Base-by-base conservation (phyloP, 208 protist species). In the Trypanosoma cruzi region DNA sequence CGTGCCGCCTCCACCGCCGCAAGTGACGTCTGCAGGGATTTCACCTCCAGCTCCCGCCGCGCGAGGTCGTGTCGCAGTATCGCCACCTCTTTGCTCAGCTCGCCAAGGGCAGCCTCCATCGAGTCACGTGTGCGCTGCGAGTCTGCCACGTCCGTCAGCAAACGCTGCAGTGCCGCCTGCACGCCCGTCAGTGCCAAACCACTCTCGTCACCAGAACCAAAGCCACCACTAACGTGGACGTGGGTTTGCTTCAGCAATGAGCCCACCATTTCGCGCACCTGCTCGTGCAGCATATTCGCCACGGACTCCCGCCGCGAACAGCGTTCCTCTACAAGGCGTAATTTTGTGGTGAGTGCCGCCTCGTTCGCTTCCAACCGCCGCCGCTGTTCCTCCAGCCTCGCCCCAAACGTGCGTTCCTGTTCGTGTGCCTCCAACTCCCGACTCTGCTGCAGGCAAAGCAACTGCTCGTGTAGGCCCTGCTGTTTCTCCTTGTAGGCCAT, bases 61-160 rank as follows among this genome's bases (percentile, higher is more conserved):
- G 20, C 49, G 29, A 59, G 44, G 18, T 56, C 42, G n/a, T 46
- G 49, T 3, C 71, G 70, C 48, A 84, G 50, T 5, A 24, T 14
- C 14, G 79, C 80, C 14, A 76, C 74, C 8, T 72, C 77, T 22
- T 73, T 75, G 26, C 74, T 61, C 49, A 79, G 64, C 64, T 85
- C 80, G 4, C 71, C 22, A 63, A 81, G 52, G 3, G 71, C 80
- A 7, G 57, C 58, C 34, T 80, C 80, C 67, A 79, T 28, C n/a
- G 71, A 71, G n/a, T 70, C 56, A 1, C 44, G 50, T 5, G 62
- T 40, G 46, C 64, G 64, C 64, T 60, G 64, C 24, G 52, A 58
- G 2, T 52, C 37, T 0, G 5, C 2, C 2, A 69, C 14, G 31
- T 58, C 49, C 42, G 4, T 14, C 40, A 42, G 5, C 0, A 52